Evolutionary conservation across 192 early-diverging fungal genomes (phyloP), one percentile per base, ranked within the genome.

Genomic region (Jimgerdemannia lactiflua): DNA sequence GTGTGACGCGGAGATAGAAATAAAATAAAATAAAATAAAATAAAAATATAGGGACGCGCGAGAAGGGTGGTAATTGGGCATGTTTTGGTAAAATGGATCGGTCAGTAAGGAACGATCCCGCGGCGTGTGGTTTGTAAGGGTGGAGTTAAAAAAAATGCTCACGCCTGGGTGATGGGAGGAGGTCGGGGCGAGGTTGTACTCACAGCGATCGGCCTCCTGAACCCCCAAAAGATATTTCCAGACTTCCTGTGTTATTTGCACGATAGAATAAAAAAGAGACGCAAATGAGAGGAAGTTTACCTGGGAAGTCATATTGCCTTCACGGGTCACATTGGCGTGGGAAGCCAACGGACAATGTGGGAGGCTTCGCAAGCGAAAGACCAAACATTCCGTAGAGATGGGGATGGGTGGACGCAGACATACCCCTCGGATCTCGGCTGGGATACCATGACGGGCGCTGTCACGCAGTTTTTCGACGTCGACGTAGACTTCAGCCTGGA

Each of bases 141-240:
- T 40, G 64, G 69, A 42, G 29, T 40, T 39, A 7, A 54, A 65
- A 40, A 17, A 40, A 43, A 43, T 71, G 4, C 43, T 64, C 6
- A 67, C 18, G 41, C 9, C 63, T 70, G 71, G 43, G 65, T 63
- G 66, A 41, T 80, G 68, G 8, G 41, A 43, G 59, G 54, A 78
- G 19, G 17, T 59, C 20, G 44, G 70, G 71, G 67, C 3, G 39
- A 69, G 20, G 54, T 78, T n/a, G 39, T 63, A 84, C 83, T 79
- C 86, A 89, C 91, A 92, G 78, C 93, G 84, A 84, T 97, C 93
- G 8, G 94, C 84, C 70, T 91, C 85, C 81, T 94, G 89, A 39
- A 96, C 92, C 67, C 92, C 93, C 39, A 97, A 87, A 67, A 97
- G 82, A 71, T 90, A 95, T 82, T 94, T 91, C 95, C 95, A 97